A percentile compares a stretch with the other conserved stretches of the same genome.
These are phyloP conservation scores for Monoraphidium neglectum DNA, from an alignment of 139 green algal genomes.

Conservation along the genomic window DNA sequence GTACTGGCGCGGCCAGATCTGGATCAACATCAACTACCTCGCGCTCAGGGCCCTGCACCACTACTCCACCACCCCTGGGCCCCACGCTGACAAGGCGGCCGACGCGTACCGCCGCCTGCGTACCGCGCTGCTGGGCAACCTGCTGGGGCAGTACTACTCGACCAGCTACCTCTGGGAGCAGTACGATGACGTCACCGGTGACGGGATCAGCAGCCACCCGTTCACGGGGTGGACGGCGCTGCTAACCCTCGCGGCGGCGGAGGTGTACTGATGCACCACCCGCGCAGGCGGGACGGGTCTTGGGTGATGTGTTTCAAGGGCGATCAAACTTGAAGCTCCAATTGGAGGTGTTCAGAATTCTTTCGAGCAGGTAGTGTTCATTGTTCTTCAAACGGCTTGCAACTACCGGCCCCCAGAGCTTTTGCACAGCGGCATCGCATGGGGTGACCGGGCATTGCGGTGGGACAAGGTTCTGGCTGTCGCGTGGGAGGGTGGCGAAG, in stretches of 20 bases:
- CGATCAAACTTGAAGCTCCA: too few relatives aligned
- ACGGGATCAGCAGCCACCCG: constrained; percentile 83
- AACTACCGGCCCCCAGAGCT: too few relatives aligned
- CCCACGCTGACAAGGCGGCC: constrained; percentile 25
- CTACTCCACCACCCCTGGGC: constrained; percentile 27
- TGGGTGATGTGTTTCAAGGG: too few relatives aligned
- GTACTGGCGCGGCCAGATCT: constrained; percentile 93
- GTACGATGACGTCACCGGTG: constrained; percentile 76
- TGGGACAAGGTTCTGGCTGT: too few relatives aligned
- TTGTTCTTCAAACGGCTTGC: too few relatives aligned
- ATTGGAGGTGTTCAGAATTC: too few relatives aligned
- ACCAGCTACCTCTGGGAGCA: constrained; percentile 92
- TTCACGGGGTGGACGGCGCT: constrained; percentile 96
- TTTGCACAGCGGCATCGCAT: too few relatives aligned
- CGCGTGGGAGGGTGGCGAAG: too few relatives aligned
- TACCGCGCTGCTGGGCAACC: constrained; percentile 61
- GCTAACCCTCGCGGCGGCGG: constrained; percentile 73
- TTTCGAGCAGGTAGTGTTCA: too few relatives aligned
- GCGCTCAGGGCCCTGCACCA: constrained; percentile 58
- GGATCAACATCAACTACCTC: constrained; percentile 97
- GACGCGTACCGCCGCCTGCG: constrained; percentile 58
- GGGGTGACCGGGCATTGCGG: too few relatives aligned
- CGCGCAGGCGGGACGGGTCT: too few relatives aligned
- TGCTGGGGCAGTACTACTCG: constrained; percentile 72
- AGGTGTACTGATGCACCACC: constrained; percentile 18